These are phyloP conservation scores for Leavenworthia alabamica DNA, from an alignment of 345 rosid species.

Conservation along the genomic window DNA sequence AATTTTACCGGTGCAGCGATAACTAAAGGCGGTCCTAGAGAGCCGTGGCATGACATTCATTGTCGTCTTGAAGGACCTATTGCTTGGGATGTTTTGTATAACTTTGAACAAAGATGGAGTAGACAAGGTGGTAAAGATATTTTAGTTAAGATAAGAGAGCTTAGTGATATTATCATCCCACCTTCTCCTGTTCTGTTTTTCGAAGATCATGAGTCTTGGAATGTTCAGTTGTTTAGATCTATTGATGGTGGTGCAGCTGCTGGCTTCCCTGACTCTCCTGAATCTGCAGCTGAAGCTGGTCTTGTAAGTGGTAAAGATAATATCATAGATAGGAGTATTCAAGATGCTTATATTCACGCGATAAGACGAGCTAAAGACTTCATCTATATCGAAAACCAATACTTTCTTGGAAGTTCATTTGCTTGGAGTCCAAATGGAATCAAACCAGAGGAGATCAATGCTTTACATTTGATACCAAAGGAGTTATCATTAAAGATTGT, in stretches of 20 bases:
- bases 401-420: slow-evolving; percentile 90
- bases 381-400: slow-evolving; percentile 92
- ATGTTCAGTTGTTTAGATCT: slow-evolving; percentile 90
- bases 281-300: slow-evolving; percentile 91
- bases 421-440: slow-evolving; percentile 78
- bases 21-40: slow-evolving; percentile 95
- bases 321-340: slow-evolving; percentile 90
- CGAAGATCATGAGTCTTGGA: slow-evolving; percentile 84
- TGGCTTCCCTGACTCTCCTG: slow-evolving; percentile 95
- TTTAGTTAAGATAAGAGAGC: slow-evolving; percentile 74
- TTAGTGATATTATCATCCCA: slow-evolving; percentile 61
- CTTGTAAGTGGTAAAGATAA: slow-evolving; percentile 96
- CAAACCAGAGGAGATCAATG: slow-evolving; percentile 83
- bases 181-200: slow-evolving; percentile 79
- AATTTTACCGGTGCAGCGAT: slow-evolving; percentile 75
- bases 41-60: slow-evolving; percentile 99
- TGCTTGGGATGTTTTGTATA: slow-evolving; percentile 94
- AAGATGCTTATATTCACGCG: slow-evolving; percentile 90
- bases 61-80: slow-evolving; percentile 93
- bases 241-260: slow-evolving; percentile 98
- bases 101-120: slow-evolving; percentile 96
- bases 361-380: slow-evolving; percentile 93
- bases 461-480: slow-evolving; percentile 85
- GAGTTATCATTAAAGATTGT: slow-evolving; percentile 90
- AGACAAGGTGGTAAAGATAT: slow-evolving; percentile 89